Evolutionary conservation across 208 protist species (phyloP), one percentile per base, ranked within the genome.

Genomic region (Leishmania martiniquensis): DNA sequence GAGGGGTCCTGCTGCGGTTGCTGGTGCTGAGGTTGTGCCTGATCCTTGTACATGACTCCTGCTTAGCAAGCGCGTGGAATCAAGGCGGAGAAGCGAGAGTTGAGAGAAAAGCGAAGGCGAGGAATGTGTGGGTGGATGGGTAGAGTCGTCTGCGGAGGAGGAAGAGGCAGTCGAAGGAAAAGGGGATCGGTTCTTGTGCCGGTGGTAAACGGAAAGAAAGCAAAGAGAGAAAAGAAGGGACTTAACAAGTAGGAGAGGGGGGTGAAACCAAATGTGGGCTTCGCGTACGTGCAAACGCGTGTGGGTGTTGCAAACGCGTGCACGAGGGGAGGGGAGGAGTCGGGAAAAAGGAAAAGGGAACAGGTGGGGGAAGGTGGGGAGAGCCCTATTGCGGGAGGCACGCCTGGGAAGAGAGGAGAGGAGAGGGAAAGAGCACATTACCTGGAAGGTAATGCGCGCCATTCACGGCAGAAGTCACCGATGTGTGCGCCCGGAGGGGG

Each of bases 11-110:
- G 0, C 60, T 80, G 66, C n/a, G 59, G 66, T 44, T 55, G 70
- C 44, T 44, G 70, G 57, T 76, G 72, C 59, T 76, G 72, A 44
- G 29, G 72, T 47, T n/a, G 59, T 3, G 6, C 59, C 25, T 76
- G 72, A 39, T 76, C 59, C 44, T 76, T 76, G 59, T 76, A 76
- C 72, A 76, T 76, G 42, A 37, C 68, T 51, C 49, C 55, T 75
- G 34, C n/a, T 65, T 37, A 51, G 34, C 39, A 57, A 57, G 42
- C 65, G 72, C 57, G 45, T 51, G 76, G 66, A 76, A 85, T 85
- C 79, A 51, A 73, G 80, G 81, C 73, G 49, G 49, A 45, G 62
- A 67, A 69, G 51, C 0, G 20, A 29, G 42, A 47, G 34, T n/a
- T 32, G 32, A 42, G 25, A 47, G 42, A 17, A 57, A 75, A 65